These are phyloP conservation scores for Amanita pallidorosea DNA, from an alignment of 768 basidiomycete genomes.

Conservation along the genomic window DNA sequence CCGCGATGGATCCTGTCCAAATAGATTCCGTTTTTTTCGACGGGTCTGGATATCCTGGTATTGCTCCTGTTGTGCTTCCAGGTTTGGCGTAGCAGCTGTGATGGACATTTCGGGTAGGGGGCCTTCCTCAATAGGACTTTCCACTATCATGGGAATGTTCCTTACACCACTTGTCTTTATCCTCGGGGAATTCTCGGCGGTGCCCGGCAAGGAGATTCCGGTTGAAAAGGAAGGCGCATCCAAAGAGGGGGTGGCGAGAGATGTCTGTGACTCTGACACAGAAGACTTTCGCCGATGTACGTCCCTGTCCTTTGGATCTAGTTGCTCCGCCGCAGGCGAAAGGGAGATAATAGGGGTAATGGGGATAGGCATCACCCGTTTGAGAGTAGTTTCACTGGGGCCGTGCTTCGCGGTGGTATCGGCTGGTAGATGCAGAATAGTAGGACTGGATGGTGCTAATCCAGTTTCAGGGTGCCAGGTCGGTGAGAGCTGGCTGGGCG, in stretches of 20 bases:
- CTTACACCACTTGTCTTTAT: constrained; percentile 11
- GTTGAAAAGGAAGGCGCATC: not conserved
- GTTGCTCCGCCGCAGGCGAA: constrained; percentile 2
- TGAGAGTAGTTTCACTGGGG: not conserved
- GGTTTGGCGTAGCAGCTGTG: not conserved
- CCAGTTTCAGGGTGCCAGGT: not conserved
- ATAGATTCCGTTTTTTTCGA: not conserved
- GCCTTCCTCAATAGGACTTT: constrained; percentile 25
- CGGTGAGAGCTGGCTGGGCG: constrained; percentile 1
- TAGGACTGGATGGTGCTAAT: not conserved
- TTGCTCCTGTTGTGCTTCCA: not conserved
- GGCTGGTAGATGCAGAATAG: not conserved
- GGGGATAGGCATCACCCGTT: constrained; percentile 1
- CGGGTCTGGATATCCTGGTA: not conserved
- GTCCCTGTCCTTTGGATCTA: not conserved
- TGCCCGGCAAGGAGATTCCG: not conserved
- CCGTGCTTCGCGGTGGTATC: not conserved
- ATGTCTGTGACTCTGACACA: not conserved
- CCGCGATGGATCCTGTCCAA: constrained; percentile 6
- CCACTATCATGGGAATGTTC: constrained; percentile 21
- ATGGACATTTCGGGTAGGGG: constrained; percentile 7
- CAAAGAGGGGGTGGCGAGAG: constrained; percentile 2
- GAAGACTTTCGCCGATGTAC: not conserved
- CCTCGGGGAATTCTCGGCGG: constrained; percentile 1
- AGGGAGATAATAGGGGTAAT: constrained; percentile 7